These are phyloP conservation scores for Termitomyces sp. DNA, from an alignment of 768 basidiomycete genomes.

Conservation along the genomic window DNA sequence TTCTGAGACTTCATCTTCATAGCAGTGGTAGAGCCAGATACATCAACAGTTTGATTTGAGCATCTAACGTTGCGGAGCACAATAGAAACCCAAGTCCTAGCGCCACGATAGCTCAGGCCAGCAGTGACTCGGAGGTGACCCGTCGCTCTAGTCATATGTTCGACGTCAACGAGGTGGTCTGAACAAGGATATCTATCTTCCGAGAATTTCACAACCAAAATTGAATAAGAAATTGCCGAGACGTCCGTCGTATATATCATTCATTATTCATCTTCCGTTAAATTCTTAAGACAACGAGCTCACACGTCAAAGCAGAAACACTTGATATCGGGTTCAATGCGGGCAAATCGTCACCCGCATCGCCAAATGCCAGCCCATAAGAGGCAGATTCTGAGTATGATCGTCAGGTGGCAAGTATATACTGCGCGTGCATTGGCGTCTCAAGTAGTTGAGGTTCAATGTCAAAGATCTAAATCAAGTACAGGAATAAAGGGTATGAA, in stretches of 20 bases:
- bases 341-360: neutral
- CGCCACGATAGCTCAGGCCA: neutral
- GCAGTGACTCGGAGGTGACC: neutral
- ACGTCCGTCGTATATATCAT: too few species aligned
- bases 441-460: neutral
- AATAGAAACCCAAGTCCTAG: neutral
- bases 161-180: neutral
- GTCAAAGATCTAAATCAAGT: neutral
- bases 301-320: neutral
- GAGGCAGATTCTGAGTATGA: neutral
- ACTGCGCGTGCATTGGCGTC: neutral
- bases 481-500: neutral
- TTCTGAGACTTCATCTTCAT: neutral
- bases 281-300: neutral
- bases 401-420: too few species aligned
- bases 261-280: neutral
- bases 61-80: neutral
- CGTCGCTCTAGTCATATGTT: neutral
- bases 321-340: neutral
- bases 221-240: neutral
- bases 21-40: neutral
- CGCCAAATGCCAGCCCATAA: neutral
- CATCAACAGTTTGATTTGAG: neutral
- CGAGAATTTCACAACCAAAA: neutral
- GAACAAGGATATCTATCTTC: neutral